Percentiles rank a stretch among this genome's conserved stretches.
Evolutionary conservation across 768 basidiomycete species (phyloP).

Genomic region (Phaeolepiota aurea): DNA sequence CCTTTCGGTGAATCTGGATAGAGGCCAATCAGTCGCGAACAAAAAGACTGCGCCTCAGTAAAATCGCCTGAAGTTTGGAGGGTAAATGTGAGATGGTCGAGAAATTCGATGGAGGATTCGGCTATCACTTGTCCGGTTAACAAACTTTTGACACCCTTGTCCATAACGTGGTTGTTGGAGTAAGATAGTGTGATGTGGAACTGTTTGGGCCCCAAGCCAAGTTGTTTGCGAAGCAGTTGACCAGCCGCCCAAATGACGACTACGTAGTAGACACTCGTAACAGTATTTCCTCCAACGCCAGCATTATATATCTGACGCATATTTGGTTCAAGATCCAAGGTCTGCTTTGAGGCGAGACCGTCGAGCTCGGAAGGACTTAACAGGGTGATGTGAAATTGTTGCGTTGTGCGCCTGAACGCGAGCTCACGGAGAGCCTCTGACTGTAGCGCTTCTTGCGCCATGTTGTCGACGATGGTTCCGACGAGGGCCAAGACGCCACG

Average conservation of each 20-base stretch:
- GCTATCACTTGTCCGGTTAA: conserved; percentile 22
- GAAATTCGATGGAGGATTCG: conserved; percentile 20
- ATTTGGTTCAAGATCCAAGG: conserved; percentile 16
- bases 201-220: conserved; percentile 42
- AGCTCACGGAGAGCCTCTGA: neutral
- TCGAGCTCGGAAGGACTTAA: conserved; percentile 31
- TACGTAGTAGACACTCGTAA: conserved; percentile 30
- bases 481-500: conserved; percentile 12
- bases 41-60: conserved; percentile 22
- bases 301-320: conserved; percentile 21
- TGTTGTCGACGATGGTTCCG: conserved; percentile 10
- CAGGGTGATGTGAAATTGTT: conserved; percentile 31
- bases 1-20: conserved; percentile 32
- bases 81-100: conserved; percentile 41
- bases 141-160: conserved; percentile 40
- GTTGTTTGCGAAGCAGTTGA: conserved; percentile 37
- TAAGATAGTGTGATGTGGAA: conserved; percentile 45
- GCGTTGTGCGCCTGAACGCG: neutral
- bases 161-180: conserved; percentile 30
- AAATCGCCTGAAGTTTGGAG: conserved; percentile 28
- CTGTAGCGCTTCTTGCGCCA: conserved; percentile 9
- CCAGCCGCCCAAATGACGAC: conserved; percentile 50
- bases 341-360: conserved; percentile 12
- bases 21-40: conserved; percentile 19
- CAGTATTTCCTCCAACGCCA: conserved; percentile 30